A percentile compares a stretch with the other conserved stretches of the same genome.
Conservation (phyloP, 2,329 filamentous ascomycete species). For the Chaetoscypha palmicola region DNA sequence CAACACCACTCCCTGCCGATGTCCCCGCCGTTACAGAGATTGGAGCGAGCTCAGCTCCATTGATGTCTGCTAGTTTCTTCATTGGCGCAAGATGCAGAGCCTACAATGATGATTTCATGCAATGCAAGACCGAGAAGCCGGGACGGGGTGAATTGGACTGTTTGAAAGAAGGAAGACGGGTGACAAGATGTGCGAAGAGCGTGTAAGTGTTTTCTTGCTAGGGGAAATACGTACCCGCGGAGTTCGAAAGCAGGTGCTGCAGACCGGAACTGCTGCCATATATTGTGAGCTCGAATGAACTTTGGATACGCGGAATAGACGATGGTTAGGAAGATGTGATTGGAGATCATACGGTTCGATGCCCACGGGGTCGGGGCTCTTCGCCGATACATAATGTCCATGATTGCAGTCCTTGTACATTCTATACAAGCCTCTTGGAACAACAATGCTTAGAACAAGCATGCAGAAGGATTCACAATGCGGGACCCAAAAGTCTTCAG, state of each 20-base stretch:
- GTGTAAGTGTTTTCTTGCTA: constrained; percentile 59
- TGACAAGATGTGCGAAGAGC: constrained; percentile 91
- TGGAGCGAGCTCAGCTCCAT: constrained; percentile 83
- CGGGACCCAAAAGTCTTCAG: too few relatives aligned
- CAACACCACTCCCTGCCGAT: constrained; percentile 83
- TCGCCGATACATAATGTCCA: too few relatives aligned
- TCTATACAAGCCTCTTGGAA: too few relatives aligned
- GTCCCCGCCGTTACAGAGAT: constrained; percentile 93
- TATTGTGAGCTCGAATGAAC: neutral
- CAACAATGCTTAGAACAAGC: too few relatives aligned
- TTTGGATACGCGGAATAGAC: too few relatives aligned
- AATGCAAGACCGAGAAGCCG: constrained; percentile 93
- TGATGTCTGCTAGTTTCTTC: constrained; percentile 90
- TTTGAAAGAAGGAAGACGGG: constrained; percentile 91
- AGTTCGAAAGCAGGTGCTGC: neutral
- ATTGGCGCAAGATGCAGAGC: constrained; percentile 91
- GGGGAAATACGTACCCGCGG: neutral
- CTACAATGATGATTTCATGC: constrained; percentile 99
- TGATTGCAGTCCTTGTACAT: too few relatives aligned
- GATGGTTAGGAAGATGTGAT: too few relatives aligned
- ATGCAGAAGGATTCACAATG: too few relatives aligned
- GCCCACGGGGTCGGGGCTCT: too few relatives aligned
- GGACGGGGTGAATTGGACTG: constrained; percentile 90
- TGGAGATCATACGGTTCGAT: too few relatives aligned
- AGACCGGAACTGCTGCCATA: neutral